These are phyloP conservation scores for Saturnispora kantuleensis DNA, from an alignment of 805 yeast genomes.

Conservation along the genomic window DNA sequence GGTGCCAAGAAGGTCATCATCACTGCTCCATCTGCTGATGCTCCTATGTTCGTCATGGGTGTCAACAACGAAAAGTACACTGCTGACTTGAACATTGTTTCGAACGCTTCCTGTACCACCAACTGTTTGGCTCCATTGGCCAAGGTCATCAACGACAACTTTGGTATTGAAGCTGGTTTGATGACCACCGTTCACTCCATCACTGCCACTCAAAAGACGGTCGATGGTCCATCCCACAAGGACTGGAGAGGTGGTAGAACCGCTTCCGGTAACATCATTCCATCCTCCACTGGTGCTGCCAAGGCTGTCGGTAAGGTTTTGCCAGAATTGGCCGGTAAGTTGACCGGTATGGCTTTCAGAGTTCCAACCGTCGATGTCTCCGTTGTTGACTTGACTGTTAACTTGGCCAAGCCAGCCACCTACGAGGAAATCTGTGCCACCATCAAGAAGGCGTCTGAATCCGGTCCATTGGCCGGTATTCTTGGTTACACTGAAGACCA, in stretches of 20 bases:
- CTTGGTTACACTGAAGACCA: slow-evolving; percentile 88
- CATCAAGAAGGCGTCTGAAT: slow-evolving; percentile 67
- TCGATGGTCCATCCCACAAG: slow-evolving; percentile 94
- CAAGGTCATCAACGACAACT: slow-evolving; percentile 76
- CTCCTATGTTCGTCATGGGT: slow-evolving; percentile 93
- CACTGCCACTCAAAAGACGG: slow-evolving; percentile 94
- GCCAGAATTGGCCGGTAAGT: slow-evolving; percentile 83
- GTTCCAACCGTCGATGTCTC: slow-evolving; percentile 92
- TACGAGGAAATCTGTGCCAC: slow-evolving; percentile 75
- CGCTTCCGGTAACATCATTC: slow-evolving; percentile 91
- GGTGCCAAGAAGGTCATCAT: slow-evolving; percentile 94
- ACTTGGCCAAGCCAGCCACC: slow-evolving; percentile 64
- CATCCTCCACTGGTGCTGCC: slow-evolving; percentile 96
- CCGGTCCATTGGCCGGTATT: slow-evolving; percentile 65
- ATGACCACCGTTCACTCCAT: slow-evolving; percentile 96
- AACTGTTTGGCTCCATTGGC: slow-evolving; percentile 94
- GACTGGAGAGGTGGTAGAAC: slow-evolving; percentile 99
- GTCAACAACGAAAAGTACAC: slow-evolving; percentile 77
- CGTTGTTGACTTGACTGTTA: slow-evolving; percentile 85
- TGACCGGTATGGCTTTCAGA: slow-evolving; percentile 90
- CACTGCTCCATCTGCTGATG: slow-evolving; percentile 90
- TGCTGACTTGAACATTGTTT: slow-evolving; percentile 63
- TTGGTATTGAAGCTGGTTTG: slow-evolving; percentile 84
- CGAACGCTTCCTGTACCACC: slow-evolving; percentile 94
- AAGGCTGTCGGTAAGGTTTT: slow-evolving; percentile 95